phyloP scores from a whole-genome alignment of 306 rosid genomes.

The Inga leiocalycina region DNA sequence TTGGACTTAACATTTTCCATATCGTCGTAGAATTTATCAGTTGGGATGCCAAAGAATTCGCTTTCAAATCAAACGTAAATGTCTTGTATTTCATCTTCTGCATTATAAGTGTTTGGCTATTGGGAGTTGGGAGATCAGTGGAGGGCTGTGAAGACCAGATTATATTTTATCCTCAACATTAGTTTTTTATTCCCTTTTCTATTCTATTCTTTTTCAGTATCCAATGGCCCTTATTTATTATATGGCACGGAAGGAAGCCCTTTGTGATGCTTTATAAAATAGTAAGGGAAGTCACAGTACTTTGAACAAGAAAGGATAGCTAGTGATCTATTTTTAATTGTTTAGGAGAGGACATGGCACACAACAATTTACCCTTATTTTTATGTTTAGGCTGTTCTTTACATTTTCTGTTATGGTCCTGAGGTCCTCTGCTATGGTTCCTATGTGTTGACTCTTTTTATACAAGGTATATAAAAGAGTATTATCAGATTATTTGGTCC shows the following conservation, averaged over 20 bases:
- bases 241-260: background rate
- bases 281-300: background rate
- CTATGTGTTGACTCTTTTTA: background rate
- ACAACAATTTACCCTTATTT: background rate
- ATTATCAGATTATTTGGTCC: background rate
- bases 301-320: background rate
- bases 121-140: background rate
- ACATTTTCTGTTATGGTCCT: background rate
- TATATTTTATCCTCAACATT: background rate
- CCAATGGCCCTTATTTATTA: background rate
- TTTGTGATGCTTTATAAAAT: background rate
- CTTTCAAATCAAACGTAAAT: background rate
- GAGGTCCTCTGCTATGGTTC: background rate
- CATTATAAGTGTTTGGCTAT: background rate
- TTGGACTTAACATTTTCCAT: background rate
- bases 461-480: background rate
- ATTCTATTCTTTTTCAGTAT: background rate
- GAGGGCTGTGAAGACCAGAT: background rate
- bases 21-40: background rate
- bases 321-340: background rate
- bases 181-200: background rate
- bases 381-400: background rate
- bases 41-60: background rate
- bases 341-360: background rate
- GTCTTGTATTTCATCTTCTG: background rate